phyloP scores from a whole-genome alignment of 2,329 filamentous ascomycete genomes.

The Microcyclosporella mali region DNA sequence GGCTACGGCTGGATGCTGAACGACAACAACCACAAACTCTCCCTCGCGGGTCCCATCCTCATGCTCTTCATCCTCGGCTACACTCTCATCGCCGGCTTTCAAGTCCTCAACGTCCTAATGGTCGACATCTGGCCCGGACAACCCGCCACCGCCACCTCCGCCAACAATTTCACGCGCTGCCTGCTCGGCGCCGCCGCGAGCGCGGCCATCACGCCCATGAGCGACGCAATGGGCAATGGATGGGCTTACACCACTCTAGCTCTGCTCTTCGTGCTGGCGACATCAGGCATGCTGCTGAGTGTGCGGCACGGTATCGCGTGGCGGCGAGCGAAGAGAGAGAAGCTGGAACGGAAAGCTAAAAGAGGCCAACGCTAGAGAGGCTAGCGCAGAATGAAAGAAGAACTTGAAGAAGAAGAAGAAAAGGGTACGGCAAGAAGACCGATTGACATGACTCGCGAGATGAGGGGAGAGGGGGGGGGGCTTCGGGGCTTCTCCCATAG shows the following conservation, averaged over 20 bases:
- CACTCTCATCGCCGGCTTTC: constrained; percentile 37
- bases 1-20: constrained; percentile 41
- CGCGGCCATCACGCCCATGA: constrained; percentile 37
- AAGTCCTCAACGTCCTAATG: constrained; percentile 42
- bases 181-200: constrained; percentile 39
- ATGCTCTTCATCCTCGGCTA: constrained; percentile 29
- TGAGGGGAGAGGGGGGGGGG: no score
- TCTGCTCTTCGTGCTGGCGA: constrained; percentile 18
- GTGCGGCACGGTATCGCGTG: constrained; percentile 25
- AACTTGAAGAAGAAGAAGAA: no score
- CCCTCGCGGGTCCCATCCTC: constrained; percentile 25
- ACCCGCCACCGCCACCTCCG: constrained; percentile 39
- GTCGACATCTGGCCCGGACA: constrained; percentile 40
- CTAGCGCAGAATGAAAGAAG: no score
- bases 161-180: constrained; percentile 41
- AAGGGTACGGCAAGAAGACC: background rate
- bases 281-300: constrained; percentile 14
- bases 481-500: no score
- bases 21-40: constrained; percentile 24
- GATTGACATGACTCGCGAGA: no score
- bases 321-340: constrained; percentile 24
- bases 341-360: constrained; percentile 7
- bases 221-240: constrained; percentile 25
- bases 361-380: background rate
- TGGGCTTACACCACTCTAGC: constrained; percentile 34